phyloP scores from a whole-genome alignment of 1,139 yeast genomes.

The Pichia terricola region DNA sequence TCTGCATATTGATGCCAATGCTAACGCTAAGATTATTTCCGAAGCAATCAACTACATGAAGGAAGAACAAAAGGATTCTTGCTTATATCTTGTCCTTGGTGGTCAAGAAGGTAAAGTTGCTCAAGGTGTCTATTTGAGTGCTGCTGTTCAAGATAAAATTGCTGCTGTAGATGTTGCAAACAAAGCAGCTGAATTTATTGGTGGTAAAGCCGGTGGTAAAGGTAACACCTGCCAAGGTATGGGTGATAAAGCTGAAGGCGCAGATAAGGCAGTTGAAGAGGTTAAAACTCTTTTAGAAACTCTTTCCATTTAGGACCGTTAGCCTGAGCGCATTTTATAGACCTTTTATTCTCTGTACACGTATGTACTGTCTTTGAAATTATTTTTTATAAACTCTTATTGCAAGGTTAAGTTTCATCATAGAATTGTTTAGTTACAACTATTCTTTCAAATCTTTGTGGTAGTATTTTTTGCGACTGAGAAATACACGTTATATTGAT shows the following conservation, averaged over 20 bases:
- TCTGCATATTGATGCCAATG: slow-evolving; percentile 56
- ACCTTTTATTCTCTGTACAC: no score
- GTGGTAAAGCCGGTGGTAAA: slow-evolving; percentile 98
- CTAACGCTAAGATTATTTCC: slow-evolving; percentile 89
- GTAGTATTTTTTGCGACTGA: no score
- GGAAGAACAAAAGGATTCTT: slow-evolving; percentile 64
- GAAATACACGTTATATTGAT: no score
- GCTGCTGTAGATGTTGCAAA: slow-evolving; percentile 70
- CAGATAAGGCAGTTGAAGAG: slow-evolving; percentile 64
- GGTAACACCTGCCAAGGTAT: slow-evolving; percentile 95
- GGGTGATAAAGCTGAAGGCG: slow-evolving; percentile 73
- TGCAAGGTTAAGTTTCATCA: no score
- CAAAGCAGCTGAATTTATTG: slow-evolving; percentile 62
- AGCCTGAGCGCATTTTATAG: neutral
- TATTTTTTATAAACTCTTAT: neutral
- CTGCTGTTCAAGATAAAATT: slow-evolving; percentile 57
- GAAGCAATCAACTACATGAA: slow-evolving; percentile 85
- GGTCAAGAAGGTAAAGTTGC: slow-evolving; percentile 67
- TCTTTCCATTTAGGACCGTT: slow-evolving; percentile 13
- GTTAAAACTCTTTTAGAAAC: slow-evolving; percentile 55
- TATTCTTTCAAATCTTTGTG: no score
- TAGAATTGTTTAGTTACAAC: neutral
- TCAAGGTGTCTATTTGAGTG: slow-evolving; percentile 85
- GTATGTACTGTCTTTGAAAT: neutral
- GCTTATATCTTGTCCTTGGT: slow-evolving; percentile 67